Percentiles rank a stretch among this genome's conserved stretches.
Conservation (phyloP, 2,329 filamentous ascomycete genomes). For the Helotiales sp. region DNA sequence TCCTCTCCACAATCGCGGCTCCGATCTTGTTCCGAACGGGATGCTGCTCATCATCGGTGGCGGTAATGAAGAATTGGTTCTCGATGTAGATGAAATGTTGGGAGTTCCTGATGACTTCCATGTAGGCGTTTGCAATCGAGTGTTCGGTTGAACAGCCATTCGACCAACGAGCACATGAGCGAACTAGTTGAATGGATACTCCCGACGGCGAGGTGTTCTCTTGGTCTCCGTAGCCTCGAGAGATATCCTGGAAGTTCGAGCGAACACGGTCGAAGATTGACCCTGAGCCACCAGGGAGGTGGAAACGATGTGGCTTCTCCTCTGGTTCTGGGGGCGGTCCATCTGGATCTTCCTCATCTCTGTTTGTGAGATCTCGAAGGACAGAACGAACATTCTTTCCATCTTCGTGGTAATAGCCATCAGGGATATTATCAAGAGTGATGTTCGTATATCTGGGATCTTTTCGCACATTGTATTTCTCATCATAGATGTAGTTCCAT, state of each 20-base stretch:
- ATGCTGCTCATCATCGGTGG: constrained; percentile 67
- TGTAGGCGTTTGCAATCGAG: constrained; percentile 85
- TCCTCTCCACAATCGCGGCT: constrained; percentile 74
- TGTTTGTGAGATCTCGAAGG: not conserved
- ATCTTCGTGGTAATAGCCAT: constrained; percentile 29
- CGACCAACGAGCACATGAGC: constrained; percentile 56
- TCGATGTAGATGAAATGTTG: constrained; percentile 79
- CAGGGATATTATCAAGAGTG: constrained; percentile 22
- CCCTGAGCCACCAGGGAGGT: constrained; percentile 12
- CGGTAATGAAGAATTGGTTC: constrained; percentile 86
- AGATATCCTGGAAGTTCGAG: not conserved
- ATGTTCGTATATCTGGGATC: constrained; percentile 46
- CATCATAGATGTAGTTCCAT: constrained; percentile 88
- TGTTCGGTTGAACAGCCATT: constrained; percentile 64
- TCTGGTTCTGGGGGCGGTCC: not conserved
- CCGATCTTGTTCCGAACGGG: constrained; percentile 79
- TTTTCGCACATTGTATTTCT: constrained; percentile 66
- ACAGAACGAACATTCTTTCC: constrained; percentile 20
- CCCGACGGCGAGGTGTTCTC: constrained; percentile 6
- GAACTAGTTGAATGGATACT: constrained; percentile 39
- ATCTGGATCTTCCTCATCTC: constrained; percentile 13
- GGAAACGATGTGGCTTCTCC: constrained; percentile 9
- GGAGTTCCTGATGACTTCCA: constrained; percentile 66
- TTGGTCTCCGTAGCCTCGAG: not conserved
- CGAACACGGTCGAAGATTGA: constrained; percentile 17